Conservation (phyloP, 805 yeast species). For the Vanderwaltozyma verrucispora region DNA sequence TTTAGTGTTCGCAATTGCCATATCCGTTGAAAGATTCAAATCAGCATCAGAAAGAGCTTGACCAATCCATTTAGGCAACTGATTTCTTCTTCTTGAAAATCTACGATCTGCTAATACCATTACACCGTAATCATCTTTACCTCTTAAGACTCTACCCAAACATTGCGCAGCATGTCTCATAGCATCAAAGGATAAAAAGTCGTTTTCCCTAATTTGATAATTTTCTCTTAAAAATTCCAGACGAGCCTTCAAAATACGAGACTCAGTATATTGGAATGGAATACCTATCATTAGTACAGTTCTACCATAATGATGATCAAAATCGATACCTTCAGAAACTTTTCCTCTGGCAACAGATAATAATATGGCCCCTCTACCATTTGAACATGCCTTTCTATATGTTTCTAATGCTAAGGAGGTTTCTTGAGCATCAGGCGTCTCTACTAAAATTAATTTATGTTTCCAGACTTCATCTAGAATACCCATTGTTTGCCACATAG, state of each 20-base stretch:
- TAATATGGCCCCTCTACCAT: conserved; percentile 95
- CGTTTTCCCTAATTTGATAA: conserved; percentile 86
- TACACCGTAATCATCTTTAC: conserved; percentile 97
- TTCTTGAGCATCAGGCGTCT: conserved; percentile 98
- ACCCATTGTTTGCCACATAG: conserved; percentile 99
- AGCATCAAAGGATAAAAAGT: conserved; percentile 93
- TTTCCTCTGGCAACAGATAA: conserved; percentile 98
- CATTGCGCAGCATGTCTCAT: conserved; percentile 99
- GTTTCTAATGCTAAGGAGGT: conserved; percentile 93
- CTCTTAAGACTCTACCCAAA: conserved; percentile 91
- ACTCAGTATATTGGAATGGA: conserved; percentile 97
- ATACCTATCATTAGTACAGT: conserved; percentile 98
- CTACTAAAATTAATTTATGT: conserved; percentile 86
- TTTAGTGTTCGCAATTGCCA: conserved; percentile 93
- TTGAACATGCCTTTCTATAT: conserved; percentile 89
- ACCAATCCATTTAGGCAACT: conserved; percentile 94
- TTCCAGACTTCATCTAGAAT: conserved; percentile 98
- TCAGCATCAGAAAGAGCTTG: conserved; percentile 91
- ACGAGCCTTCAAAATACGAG: conserved; percentile 89
- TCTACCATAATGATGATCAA: conserved; percentile 96
- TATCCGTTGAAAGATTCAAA: conserved; percentile 84
- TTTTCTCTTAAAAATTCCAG: conserved; percentile 89
- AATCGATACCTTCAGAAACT: conserved; percentile 98
- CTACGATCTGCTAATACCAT: conserved; percentile 97
- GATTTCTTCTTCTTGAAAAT: conserved; percentile 74